Conservation (phyloP, 2,329 filamentous ascomycete genomes). For the Botrytis squamosa region DNA sequence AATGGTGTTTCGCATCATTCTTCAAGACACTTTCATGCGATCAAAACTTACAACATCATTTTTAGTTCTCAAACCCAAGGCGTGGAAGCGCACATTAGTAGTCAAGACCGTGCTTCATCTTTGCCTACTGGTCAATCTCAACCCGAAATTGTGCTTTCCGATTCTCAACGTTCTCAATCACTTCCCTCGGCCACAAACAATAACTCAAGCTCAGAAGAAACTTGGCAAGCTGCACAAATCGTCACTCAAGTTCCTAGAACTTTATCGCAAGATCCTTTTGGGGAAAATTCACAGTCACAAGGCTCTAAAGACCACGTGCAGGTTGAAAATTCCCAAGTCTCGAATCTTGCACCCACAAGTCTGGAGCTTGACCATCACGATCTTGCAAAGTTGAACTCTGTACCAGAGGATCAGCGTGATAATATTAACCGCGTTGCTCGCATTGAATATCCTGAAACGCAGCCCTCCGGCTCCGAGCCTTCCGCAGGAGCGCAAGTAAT, state of each 20-base stretch:
- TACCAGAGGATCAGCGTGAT: neutral
- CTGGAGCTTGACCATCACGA: neutral
- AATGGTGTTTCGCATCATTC: neutral
- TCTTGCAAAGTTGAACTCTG: too few relatives aligned
- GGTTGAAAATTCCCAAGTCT: neutral
- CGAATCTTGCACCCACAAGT: neutral
- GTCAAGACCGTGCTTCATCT: slow-evolving; percentile 12
- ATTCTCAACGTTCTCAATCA: slow-evolving; percentile 19
- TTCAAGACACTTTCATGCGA: neutral
- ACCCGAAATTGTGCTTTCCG: neutral
- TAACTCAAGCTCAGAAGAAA: slow-evolving; percentile 21
- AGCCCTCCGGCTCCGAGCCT: neutral
- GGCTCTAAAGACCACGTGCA: slow-evolving; percentile 13
- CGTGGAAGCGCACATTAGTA: neutral
- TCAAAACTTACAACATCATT: slow-evolving; percentile 10
- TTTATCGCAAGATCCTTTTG: neutral
- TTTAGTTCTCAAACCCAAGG: slow-evolving; percentile 3
- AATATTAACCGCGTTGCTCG: neutral
- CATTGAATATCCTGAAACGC: neutral
- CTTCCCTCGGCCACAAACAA: slow-evolving; percentile 4
- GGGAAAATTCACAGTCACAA: neutral
- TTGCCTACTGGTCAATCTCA: slow-evolving; percentile 3
- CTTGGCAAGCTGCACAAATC: slow-evolving; percentile 25
- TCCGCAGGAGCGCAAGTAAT: neutral
- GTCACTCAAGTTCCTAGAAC: slow-evolving; percentile 17